A percentile compares a stretch with the other conserved stretches of the same genome.
These are phyloP conservation scores for Leishmania aethiopica DNA, from an alignment of 208 protist genomes.

Conservation along the genomic window DNA sequence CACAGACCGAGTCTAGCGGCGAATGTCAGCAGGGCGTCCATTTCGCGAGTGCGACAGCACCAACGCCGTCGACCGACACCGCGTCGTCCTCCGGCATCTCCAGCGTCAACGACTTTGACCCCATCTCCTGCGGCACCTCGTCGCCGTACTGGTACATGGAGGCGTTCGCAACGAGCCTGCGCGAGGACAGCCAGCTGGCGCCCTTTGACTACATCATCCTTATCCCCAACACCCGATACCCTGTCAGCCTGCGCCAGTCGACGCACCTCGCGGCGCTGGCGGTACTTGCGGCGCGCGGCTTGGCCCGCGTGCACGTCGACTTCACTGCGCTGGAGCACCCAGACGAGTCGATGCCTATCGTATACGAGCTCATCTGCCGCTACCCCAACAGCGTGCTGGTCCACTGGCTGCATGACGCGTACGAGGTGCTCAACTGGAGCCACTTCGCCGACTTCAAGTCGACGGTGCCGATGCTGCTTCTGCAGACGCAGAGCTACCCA, in stretches of 20 bases:
- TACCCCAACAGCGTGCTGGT: slow-evolving; percentile 85
- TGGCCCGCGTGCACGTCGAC: slow-evolving; percentile 83
- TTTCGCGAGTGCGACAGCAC: not conserved
- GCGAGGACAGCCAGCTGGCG: slow-evolving; percentile 63
- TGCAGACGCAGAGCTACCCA: slow-evolving; percentile 74
- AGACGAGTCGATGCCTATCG: slow-evolving; percentile 82
- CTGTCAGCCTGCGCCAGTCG: slow-evolving; percentile 73
- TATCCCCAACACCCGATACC: slow-evolving; percentile 87
- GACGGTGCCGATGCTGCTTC: slow-evolving; percentile 71
- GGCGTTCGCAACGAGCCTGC: slow-evolving; percentile 63
- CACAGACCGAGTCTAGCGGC: not conserved
- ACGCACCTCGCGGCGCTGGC: slow-evolving; percentile 85
- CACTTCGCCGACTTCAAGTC: slow-evolving; percentile 70
- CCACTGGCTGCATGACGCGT: slow-evolving; percentile 88
- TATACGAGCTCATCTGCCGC: slow-evolving; percentile 73
- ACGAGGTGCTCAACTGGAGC: slow-evolving; percentile 88
- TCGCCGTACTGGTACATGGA: slow-evolving; percentile 71
- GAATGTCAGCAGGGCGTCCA: not conserved
- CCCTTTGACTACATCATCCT: slow-evolving; percentile 90
- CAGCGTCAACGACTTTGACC: not conserved
- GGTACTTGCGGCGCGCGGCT: slow-evolving; percentile 69
- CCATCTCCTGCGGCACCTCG: slow-evolving; percentile 13
- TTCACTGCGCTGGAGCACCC: slow-evolving; percentile 90
- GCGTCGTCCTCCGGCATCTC: not conserved
- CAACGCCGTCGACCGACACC: not conserved